Percentiles rank a stretch among this genome's conserved stretches.
These are phyloP conservation scores for Boletellus sp. DNA, from an alignment of 768 basidiomycete species.

Conservation along the genomic window DNA sequence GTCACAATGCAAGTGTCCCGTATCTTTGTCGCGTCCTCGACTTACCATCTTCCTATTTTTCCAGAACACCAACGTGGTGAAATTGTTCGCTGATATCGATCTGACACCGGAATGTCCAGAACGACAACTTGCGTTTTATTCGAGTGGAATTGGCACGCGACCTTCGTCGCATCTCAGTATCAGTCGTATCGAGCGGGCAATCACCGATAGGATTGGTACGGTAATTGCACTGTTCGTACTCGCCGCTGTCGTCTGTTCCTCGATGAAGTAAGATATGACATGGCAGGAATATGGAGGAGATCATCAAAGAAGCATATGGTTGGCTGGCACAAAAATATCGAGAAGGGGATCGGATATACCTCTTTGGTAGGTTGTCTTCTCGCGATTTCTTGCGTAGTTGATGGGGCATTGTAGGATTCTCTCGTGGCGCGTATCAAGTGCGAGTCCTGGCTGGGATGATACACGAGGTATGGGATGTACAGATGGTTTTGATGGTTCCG, in stretches of 20 bases:
- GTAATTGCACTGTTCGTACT: conserved; percentile 35
- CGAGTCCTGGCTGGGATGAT: conserved; percentile 42
- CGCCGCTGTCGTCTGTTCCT: not conserved
- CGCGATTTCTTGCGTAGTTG: not conserved
- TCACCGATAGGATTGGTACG: conserved; percentile 31
- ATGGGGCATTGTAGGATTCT: no score
- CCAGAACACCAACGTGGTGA: conserved; percentile 38
- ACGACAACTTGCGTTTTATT: conserved; percentile 35
- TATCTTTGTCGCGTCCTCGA: not conserved
- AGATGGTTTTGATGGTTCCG: no score
- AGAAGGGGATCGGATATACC: conserved; percentile 32
- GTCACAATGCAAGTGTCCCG: conserved; percentile 12
- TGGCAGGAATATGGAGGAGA: conserved; percentile 34
- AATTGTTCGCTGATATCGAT: conserved; percentile 29
- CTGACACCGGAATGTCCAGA: conserved; percentile 9
- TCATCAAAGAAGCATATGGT: conserved; percentile 31
- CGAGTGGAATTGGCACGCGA: conserved; percentile 37
- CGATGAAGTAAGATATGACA: no score
- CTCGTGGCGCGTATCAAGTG: conserved; percentile 41
- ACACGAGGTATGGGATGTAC: conserved; percentile 27
- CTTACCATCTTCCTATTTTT: not conserved
- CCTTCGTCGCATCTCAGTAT: conserved; percentile 26
- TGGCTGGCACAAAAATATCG: conserved; percentile 32
- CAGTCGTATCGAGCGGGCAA: conserved; percentile 9
- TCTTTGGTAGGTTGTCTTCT: conserved; percentile 26